Percentiles rank a stretch among this genome's conserved stretches.
Evolutionary conservation across 257 asterid genomes (phyloP).

Genomic region (Ballota nigra): DNA sequence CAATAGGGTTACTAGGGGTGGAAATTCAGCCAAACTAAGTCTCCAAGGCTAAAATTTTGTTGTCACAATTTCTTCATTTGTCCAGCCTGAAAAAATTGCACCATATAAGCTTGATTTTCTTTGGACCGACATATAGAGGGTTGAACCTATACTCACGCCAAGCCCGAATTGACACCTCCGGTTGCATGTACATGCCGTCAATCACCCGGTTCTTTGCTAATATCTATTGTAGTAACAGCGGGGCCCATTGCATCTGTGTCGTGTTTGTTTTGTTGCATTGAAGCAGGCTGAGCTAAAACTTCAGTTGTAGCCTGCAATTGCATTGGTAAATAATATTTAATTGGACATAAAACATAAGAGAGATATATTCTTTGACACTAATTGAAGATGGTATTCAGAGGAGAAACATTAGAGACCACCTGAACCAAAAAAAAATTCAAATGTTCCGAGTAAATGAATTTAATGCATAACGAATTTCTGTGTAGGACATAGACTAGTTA

Average conservation of each 20-base stretch:
- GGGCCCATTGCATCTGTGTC: slow-evolving; percentile 25
- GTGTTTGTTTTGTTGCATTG: slow-evolving; percentile 33
- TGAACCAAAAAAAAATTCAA: too few relatives aligned
- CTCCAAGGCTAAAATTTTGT: not conserved
- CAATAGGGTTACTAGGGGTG: not conserved
- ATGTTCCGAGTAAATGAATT: too few relatives aligned
- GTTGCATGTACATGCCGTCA: not conserved
- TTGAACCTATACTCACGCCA: not conserved
- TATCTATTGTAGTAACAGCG: slow-evolving; percentile 29
- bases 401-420: too few relatives aligned
- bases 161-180: not conserved
- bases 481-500: too few relatives aligned
- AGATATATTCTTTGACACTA: too few relatives aligned
- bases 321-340: slow-evolving; percentile 10
- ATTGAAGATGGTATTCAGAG: too few relatives aligned
- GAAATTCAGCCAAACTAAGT: not conserved
- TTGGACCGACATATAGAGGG: not conserved
- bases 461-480: too few relatives aligned
- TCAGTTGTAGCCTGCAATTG: slow-evolving; percentile 46
- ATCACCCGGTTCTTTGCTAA: slow-evolving; percentile 42
- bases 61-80: not conserved
- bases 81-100: not conserved
- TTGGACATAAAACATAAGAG: too few relatives aligned
- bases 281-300: slow-evolving; percentile 30
- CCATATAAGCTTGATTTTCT: not conserved